A percentile compares a stretch with the other conserved stretches of the same genome.
Evolutionary conservation across 2,329 filamentous ascomycete species (phyloP).

Genomic region (Lachnellula hyalina): DNA sequence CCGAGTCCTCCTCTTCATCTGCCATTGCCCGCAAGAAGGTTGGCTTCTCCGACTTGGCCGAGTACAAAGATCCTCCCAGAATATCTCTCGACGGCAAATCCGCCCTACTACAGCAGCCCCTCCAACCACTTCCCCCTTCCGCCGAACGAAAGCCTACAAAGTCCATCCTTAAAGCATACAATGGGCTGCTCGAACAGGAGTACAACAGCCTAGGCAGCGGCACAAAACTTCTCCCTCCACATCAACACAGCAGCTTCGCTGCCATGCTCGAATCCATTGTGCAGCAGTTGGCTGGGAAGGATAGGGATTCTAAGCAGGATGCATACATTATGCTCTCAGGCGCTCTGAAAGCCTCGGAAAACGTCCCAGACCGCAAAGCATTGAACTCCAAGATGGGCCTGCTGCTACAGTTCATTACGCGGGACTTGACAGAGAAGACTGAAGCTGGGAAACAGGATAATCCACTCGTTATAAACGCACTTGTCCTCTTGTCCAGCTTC

Average conservation of each 20-base stretch:
- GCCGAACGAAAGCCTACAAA: conserved; percentile 52
- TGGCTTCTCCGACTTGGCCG: conserved; percentile 54
- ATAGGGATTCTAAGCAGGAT: conserved; percentile 70
- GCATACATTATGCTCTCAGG: conserved; percentile 77
- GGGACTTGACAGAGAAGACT: conserved; percentile 66
- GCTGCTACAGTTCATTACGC: conserved; percentile 75
- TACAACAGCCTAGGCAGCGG: conserved; percentile 7
- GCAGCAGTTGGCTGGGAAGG: conserved; percentile 71
- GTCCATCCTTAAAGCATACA: conserved; percentile 74
- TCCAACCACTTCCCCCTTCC: conserved; percentile 24
- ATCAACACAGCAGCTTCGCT: conserved; percentile 53
- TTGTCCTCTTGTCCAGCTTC: conserved; percentile 73
- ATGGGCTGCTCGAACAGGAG: conserved; percentile 24
- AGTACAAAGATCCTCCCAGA: conserved; percentile 44
- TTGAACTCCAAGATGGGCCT: conserved; percentile 71
- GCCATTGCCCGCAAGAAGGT: conserved; percentile 47
- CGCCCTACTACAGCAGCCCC: background rate
- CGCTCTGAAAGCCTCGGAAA: conserved; percentile 74
- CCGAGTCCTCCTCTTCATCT: conserved; percentile 3
- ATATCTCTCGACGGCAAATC: conserved; percentile 12
- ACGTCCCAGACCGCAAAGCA: conserved; percentile 68
- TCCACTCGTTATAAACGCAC: conserved; percentile 68
- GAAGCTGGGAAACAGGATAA: conserved; percentile 54
- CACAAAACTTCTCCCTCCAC: conserved; percentile 20
- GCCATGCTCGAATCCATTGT: conserved; percentile 82